Evolutionary conservation across 2,329 filamentous ascomycete genomes (phyloP), one percentile per base, ranked within the genome.

Genomic region (Drechslerella stenobrocha): DNA sequence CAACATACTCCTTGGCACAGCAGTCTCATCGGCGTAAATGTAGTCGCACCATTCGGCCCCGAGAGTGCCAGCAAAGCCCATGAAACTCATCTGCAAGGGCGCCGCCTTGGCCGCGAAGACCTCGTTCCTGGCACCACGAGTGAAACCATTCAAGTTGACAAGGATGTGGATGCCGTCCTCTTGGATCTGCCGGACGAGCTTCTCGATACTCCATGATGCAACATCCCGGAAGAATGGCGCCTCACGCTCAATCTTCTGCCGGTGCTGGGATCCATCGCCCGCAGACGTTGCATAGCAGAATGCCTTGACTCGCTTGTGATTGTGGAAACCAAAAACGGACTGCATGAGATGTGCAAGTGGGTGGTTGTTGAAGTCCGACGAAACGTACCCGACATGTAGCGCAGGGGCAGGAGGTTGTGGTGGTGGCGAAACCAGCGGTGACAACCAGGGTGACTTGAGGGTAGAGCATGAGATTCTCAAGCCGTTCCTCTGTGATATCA

Each of bases 31-130:
- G 2, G 93, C 91, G 23, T 97, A 82, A 13, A 98, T 85, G 74
- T 98, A 98, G 75, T 98, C 93, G 73, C 93, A 98, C 93, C 93
- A 98, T 75, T 98, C 93, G 1, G 93, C 93, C 3, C 93, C 93
- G 0, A 98, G 79, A 0, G 92, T 96, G 7, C 93, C 93, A 0
- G 93, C 93, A 75, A 98, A 98, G 0, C 93, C 93, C 93, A 98
- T 98, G 74, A 98, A 98, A 0, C 93, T 96, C 93, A 98, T 98
- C 72, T 98, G 93, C 42, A 98, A 90, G 0, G 93, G 93, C 1
- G 91, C 90, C 13, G 93, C 90, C 23, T 95, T 85, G 20, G 93
- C 93, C 20, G 93, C 93, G 76, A 98, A 98, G 2, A 98, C 87
- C 75, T 98, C 93, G 73, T 98, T 98, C 22, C 91, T 85, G n/a